A percentile compares a stretch with the other conserved stretches of the same genome.
Evolutionary conservation across 345 rosid species (phyloP).

Genomic region (Camelina hispida): DNA sequence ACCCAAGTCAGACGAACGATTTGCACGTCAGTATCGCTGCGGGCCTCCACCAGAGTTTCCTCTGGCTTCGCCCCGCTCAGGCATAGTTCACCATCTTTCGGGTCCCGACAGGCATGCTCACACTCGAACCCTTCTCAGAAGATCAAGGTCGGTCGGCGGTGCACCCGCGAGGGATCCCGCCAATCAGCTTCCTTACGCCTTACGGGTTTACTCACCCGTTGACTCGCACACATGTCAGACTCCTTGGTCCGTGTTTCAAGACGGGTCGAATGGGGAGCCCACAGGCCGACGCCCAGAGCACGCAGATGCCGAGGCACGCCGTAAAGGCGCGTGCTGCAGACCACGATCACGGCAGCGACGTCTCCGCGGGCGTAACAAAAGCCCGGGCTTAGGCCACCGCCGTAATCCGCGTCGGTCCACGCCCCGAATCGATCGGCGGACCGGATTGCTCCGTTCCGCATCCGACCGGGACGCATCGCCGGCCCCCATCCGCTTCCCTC

Average conservation of each 20-base stretch:
- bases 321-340: no score
- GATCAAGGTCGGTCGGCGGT: not conserved
- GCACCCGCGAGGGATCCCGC: conserved; percentile 12
- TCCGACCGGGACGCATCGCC: no score
- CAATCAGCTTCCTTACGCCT: conserved; percentile 10
- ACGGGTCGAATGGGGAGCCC: conserved; percentile 56
- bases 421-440: no score
- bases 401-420: no score
- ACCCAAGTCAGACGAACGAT: conserved; percentile 49
- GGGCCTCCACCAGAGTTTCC: conserved; percentile 11
- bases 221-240: conserved; percentile 57
- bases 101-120: not conserved
- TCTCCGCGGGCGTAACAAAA: no score
- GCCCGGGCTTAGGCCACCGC: no score
- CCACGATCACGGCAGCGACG: no score
- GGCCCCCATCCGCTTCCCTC: no score
- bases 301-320: no score
- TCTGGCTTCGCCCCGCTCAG: not conserved
- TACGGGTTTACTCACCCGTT: conserved; percentile 41
- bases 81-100: conserved; percentile 7
- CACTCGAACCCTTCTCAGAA: not conserved
- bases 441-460: no score
- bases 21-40: conserved; percentile 20
- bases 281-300: no score
- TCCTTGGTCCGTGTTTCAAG: conserved; percentile 72